phyloP scores from a whole-genome alignment of 441 rosid genomes.

The Rhodomyrtus psidioides region DNA sequence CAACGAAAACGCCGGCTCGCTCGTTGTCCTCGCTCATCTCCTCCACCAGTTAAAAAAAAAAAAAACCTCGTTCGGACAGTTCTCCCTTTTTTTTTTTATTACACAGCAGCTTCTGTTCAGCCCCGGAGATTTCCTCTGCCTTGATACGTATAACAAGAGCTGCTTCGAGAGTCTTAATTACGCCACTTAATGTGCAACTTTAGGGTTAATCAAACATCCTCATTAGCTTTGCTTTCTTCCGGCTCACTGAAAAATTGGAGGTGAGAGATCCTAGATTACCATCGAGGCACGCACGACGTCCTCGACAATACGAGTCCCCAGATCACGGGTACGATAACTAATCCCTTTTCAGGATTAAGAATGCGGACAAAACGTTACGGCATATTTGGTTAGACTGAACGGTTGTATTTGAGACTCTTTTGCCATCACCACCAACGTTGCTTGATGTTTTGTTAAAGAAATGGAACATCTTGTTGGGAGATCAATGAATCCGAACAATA shows the following conservation, averaged over 20 bases:
- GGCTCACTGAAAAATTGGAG: no score
- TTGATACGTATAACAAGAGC: not conserved
- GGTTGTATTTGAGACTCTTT: not conserved
- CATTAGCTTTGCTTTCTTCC: no score
- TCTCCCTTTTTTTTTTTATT: not conserved
- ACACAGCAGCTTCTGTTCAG: not conserved
- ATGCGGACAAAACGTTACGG: not conserved
- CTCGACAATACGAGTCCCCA: no score
- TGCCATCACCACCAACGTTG: not conserved
- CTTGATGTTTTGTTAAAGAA: not conserved
- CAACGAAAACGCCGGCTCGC: not conserved
- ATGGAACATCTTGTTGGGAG: no score
- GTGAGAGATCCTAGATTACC: no score
- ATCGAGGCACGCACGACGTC: no score
- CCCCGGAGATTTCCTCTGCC: not conserved
- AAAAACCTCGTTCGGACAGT: no score
- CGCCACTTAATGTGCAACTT: accelerated
- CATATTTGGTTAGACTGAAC: not conserved
- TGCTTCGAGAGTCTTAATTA: not conserved
- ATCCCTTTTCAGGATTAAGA: no score
- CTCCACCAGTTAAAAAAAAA: no score
- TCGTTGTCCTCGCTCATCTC: not conserved
- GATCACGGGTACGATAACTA: no score
- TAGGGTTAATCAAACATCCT: not conserved
- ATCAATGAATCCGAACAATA: no score